These are phyloP conservation scores for Moricandia moricandioides DNA, from an alignment of 345 rosid species.

Conservation along the genomic window DNA sequence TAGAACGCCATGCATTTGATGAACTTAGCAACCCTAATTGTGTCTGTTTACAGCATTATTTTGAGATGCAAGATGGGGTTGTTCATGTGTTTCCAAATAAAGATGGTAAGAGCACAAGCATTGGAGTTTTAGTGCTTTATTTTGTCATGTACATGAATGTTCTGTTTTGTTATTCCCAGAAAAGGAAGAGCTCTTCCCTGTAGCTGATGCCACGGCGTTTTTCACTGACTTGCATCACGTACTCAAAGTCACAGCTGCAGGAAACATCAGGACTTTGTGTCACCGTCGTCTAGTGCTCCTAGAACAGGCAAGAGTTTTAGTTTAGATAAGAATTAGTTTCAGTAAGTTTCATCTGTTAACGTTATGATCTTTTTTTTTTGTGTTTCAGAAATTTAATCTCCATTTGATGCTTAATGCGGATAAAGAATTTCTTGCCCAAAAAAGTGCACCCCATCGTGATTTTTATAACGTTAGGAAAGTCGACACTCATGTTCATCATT, in stretches of 20 bases:
- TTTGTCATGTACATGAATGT: too few relatives aligned
- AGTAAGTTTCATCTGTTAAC: conserved; percentile 22
- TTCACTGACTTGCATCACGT: conserved; percentile 89
- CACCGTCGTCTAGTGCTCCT: conserved; percentile 90
- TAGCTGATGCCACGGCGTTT: conserved; percentile 88
- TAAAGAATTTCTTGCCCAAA: conserved; percentile 93
- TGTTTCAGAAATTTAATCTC: conserved; percentile 87
- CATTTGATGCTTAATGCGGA: conserved; percentile 99
- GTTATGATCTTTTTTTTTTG: not conserved
- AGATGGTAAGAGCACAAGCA: conserved; percentile 53
- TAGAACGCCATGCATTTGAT: not conserved
- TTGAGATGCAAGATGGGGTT: conserved; percentile 95
- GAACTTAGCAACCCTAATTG: conserved; percentile 13
- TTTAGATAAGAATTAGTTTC: not conserved
- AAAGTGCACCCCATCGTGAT: conserved; percentile 99
- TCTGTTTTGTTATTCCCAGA: conserved; percentile 42
- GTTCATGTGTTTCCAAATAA: conserved; percentile 82
- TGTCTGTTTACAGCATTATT: conserved; percentile 69
- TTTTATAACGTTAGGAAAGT: conserved; percentile 98
- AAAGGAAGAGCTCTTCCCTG: conserved; percentile 78
- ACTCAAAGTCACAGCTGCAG: conserved; percentile 84
- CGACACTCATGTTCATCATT: conserved; percentile 98
- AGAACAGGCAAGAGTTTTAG: conserved; percentile 63
- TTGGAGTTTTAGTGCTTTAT: too few relatives aligned
- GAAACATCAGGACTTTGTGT: conserved; percentile 93